Base-by-base conservation (phyloP, 257 asterid genomes). In the Forsythia suspensa region DNA sequence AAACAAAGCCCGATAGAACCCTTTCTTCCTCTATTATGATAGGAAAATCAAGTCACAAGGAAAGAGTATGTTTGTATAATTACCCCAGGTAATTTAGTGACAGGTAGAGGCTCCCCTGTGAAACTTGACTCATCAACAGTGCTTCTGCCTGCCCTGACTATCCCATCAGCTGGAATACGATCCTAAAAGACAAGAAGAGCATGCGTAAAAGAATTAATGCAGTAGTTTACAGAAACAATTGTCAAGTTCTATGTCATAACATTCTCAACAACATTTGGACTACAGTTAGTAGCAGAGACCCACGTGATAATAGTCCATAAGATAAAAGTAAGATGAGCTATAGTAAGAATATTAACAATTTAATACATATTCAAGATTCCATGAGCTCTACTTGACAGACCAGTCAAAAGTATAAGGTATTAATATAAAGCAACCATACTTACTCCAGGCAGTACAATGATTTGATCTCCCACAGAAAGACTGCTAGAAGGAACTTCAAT, bases 31-130 rank as follows among this genome's bases (percentile, higher is more conserved):
- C 2, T 57, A 44, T 59, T 40, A 44, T 70, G 34, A 68, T 16
- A 74, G n/a, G 77, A 72, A 76, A 73, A 78, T 38, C 41, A 73
- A 71, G 46, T 39, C 29, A 41, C 46, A 80, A 73, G 68, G 57
- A 36, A 43, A 48, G 34, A 21, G 20, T n/a, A 74, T 37, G 76
- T 77, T 77, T 63, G 79, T 44, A 76, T 82, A 79, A 82, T 88
- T 88, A 94, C 99, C 97, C 98, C 99, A n/a, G 97, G 95, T 91
- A 94, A 91, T 84, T 96, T 96, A 39, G 97, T 88, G 78, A 94
- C 96, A 21, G 99, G 99, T 67, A 96, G 84, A 70, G 98, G 97
- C 84, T 96, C 99, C 85, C 99, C 99, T 4, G 98, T 92, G 84
- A 96, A 92, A 84, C 97, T 96, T 79, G 99, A 96, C 88, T 96